phyloP scores from a whole-genome alignment of 352 stramenopile genomes.

The Halophytophthora polymorphica region DNA sequence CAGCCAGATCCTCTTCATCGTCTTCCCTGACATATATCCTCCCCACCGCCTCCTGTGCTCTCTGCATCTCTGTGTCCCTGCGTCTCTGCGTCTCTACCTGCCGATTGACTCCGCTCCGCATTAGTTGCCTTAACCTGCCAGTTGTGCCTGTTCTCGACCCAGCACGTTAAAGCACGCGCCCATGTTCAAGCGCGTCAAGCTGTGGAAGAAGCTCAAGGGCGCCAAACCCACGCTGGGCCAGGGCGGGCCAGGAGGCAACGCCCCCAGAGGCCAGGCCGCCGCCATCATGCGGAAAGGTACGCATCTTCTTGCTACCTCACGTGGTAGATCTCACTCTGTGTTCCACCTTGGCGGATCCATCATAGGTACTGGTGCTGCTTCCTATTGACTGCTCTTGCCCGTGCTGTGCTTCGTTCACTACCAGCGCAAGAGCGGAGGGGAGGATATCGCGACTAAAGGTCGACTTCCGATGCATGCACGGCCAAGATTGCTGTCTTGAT shows the following conservation, averaged over 20 bases:
- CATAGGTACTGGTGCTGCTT: no score
- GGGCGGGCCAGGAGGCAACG: slow-evolving; percentile 51
- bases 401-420: neutral
- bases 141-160: slow-evolving; percentile 15
- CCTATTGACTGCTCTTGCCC: no score
- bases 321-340: neutral
- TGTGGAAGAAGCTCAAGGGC: slow-evolving; percentile 88
- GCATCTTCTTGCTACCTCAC: neutral
- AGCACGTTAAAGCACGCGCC: slow-evolving; percentile 83
- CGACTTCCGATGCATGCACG: neutral
- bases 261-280: slow-evolving; percentile 66
- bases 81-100: slow-evolving; percentile 1
- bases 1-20: slow-evolving; percentile 86
- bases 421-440: slow-evolving; percentile 55
- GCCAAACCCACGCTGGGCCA: slow-evolving; percentile 69
- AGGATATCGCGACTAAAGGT: slow-evolving; percentile 29
- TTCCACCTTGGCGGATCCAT: neutral
- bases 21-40: slow-evolving; percentile 90
- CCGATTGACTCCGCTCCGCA: no score
- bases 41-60: slow-evolving; percentile 12
- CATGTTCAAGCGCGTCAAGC: slow-evolving; percentile 86
- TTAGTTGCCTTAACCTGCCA: slow-evolving; percentile 24
- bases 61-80: slow-evolving; percentile 8
- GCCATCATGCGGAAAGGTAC: slow-evolving; percentile 80
- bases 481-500: no score